Evolutionary conservation across 2,329 filamentous ascomycete species (phyloP).

Genomic region (Hymenoscyphus albidus): DNA sequence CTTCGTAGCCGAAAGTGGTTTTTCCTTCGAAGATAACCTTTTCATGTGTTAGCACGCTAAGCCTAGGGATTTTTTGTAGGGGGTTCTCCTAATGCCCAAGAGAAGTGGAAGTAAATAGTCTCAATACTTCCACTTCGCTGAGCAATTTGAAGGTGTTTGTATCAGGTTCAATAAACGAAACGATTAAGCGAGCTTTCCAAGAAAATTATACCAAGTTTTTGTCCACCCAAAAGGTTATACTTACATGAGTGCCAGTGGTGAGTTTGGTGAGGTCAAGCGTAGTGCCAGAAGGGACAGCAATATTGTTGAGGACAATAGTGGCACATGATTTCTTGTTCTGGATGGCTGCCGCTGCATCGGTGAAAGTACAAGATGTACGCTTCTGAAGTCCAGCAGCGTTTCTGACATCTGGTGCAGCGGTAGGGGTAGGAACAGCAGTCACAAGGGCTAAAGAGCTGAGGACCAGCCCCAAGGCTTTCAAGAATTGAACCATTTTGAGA

Average conservation of each 20-base stretch:
- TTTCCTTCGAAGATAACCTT: constrained; percentile 58
- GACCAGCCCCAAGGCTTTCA: constrained; percentile 24
- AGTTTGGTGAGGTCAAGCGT: constrained; percentile 55
- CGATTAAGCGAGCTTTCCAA: too few relatives aligned
- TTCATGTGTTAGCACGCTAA: neutral
- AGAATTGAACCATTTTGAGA: constrained; percentile 25
- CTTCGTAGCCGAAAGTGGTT: constrained; percentile 63
- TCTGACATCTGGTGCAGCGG: constrained; percentile 24
- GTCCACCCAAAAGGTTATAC: neutral
- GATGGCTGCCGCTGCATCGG: constrained; percentile 38
- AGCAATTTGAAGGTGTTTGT: too few relatives aligned
- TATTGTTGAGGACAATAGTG: constrained; percentile 49
- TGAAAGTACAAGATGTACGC: constrained; percentile 49
- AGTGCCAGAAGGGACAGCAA: constrained; percentile 53
- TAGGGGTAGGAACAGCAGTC: constrained; percentile 20
- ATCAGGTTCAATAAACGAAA: too few relatives aligned
- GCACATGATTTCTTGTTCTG: constrained; percentile 49
- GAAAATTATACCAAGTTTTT: too few relatives aligned
- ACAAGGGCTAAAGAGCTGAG: constrained; percentile 24
- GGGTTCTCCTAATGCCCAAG: neutral
- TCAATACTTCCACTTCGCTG: neutral
- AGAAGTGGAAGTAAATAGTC: neutral
- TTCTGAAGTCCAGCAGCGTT: constrained; percentile 15
- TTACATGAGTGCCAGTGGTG: constrained; percentile 41
- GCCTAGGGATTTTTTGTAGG: too few relatives aligned